Conservation (phyloP, 2,329 filamentous ascomycete species). For the Didymella exigua region DNA sequence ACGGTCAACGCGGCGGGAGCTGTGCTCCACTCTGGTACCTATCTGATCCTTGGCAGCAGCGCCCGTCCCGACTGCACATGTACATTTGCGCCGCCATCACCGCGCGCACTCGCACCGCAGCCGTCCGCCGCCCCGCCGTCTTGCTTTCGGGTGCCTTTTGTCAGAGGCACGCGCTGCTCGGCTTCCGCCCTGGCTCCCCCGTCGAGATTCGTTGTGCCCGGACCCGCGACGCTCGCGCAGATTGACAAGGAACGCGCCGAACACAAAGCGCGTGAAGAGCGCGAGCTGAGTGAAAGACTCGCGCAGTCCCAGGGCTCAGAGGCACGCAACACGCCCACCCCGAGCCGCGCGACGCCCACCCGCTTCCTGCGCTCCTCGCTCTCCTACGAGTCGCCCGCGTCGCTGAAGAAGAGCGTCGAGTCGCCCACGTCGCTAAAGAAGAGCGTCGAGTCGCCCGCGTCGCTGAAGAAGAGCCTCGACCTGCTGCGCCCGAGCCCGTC, state of each 20-base stretch:
- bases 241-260: conserved; percentile 13
- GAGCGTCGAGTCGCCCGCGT: conserved; percentile 7
- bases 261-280: conserved; percentile 14
- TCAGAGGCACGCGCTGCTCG: conserved; percentile 8
- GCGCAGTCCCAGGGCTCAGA: conserved; percentile 18
- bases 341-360: conserved; percentile 8
- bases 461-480: conserved; percentile 25
- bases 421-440: no score
- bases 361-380: conserved; percentile 10
- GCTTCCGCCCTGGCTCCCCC: conserved; percentile 18
- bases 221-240: conserved; percentile 10
- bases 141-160: conserved; percentile 9
- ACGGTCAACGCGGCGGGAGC: conserved; percentile 10
- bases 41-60: conserved; percentile 8
- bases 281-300: conserved; percentile 9
- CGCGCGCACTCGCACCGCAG: background rate
- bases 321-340: conserved; percentile 14
- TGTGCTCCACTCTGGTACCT: conserved; percentile 2
- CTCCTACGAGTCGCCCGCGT: background rate
- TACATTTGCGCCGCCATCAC: background rate
- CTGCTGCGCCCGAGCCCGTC: conserved; percentile 35
- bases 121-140: background rate
- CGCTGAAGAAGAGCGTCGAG: conserved; percentile 28
- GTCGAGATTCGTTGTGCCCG: conserved; percentile 13
- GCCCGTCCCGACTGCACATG: background rate